phyloP scores from a whole-genome alignment of 2,329 filamentous ascomycete genomes.

The Madurella fahalii region DNA sequence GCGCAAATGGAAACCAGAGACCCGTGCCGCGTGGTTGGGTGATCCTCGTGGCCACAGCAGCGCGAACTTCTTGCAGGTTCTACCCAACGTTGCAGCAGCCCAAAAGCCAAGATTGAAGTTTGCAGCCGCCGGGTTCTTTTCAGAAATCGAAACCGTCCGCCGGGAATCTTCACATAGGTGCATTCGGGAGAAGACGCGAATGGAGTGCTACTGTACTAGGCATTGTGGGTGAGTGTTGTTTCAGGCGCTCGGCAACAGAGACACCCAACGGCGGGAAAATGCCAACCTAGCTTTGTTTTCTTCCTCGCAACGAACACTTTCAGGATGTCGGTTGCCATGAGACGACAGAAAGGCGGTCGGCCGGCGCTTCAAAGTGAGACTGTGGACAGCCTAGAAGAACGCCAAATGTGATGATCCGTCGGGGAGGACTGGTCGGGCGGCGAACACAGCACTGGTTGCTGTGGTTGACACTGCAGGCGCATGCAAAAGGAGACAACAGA shows the following conservation, averaged over 20 bases:
- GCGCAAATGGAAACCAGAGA: background rate
- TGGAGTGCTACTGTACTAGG: too few relatives aligned
- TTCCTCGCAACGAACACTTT: background rate
- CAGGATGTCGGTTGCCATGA: background rate
- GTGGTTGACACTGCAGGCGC: background rate
- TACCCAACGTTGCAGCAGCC: background rate
- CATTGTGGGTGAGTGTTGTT: background rate
- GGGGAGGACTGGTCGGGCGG: too few relatives aligned
- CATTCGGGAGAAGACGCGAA: too few relatives aligned
- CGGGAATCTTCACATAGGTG: background rate
- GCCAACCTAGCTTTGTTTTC: background rate
- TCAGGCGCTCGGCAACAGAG: background rate
- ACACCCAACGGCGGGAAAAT: too few relatives aligned
- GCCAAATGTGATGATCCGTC: background rate
- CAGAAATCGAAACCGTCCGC: background rate
- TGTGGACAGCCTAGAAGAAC: background rate
- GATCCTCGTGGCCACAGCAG: background rate
- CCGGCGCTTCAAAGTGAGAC: background rate
- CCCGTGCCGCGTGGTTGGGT: slow-evolving; percentile 1
- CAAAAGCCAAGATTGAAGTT: background rate
- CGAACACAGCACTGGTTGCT: background rate
- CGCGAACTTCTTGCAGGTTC: background rate
- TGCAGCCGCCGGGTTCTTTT: background rate
- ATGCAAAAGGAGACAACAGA: background rate
- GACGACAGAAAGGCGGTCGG: background rate